Percentiles rank a stretch among this genome's conserved stretches.
Evolutionary conservation across 108 stramenopile species (phyloP).

Genomic region (Skeletonema menzelii): DNA sequence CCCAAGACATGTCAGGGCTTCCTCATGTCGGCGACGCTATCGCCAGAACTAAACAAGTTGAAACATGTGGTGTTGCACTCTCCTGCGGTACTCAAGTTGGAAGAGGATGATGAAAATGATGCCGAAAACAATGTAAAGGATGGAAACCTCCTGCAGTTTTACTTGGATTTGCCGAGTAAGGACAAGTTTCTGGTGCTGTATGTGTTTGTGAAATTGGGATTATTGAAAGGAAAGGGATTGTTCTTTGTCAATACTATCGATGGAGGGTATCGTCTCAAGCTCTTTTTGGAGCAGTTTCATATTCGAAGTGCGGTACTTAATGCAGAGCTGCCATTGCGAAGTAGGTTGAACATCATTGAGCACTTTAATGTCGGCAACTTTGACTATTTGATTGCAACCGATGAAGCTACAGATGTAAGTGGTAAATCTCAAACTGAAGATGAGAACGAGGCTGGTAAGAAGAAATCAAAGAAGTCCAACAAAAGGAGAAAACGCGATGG

Average conservation of each 20-base stretch:
- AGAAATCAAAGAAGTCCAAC: conserved; percentile 41
- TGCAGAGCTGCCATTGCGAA: conserved; percentile 94
- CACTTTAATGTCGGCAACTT: conserved; percentile 99
- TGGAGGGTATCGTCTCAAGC: conserved; percentile 91
- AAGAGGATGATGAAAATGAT: conserved; percentile 74
- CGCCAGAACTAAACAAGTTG: conserved; percentile 86
- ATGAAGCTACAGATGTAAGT: conserved; percentile 73
- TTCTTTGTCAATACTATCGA: conserved; percentile 97
- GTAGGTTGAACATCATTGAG: conserved; percentile 94
- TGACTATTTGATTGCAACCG: conserved; percentile 97
- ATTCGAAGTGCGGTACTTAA: conserved; percentile 96
- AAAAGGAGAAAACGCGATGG: conserved; percentile 60
- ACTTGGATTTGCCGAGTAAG: conserved; percentile 67
- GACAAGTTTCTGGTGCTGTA: conserved; percentile 88
- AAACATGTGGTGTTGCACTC: conserved; percentile 94
- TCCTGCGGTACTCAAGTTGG: conserved; percentile 93
- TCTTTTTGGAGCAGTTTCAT: conserved; percentile 97
- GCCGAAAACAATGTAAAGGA: conserved; percentile 18
- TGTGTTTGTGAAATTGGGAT: conserved; percentile 80
- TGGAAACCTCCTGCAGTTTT: conserved; percentile 90
- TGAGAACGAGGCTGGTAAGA: conserved; percentile 42
- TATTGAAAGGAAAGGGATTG: conserved; percentile 94
- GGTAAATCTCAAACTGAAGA: conserved; percentile 26
- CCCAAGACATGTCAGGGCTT: conserved; percentile 96
- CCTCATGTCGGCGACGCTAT: conserved; percentile 97